Percentiles rank a stretch among this genome's conserved stretches.
Conservation (phyloP, 2,329 filamentous ascomycete species). For the Cercospora zeae-maydis region DNA sequence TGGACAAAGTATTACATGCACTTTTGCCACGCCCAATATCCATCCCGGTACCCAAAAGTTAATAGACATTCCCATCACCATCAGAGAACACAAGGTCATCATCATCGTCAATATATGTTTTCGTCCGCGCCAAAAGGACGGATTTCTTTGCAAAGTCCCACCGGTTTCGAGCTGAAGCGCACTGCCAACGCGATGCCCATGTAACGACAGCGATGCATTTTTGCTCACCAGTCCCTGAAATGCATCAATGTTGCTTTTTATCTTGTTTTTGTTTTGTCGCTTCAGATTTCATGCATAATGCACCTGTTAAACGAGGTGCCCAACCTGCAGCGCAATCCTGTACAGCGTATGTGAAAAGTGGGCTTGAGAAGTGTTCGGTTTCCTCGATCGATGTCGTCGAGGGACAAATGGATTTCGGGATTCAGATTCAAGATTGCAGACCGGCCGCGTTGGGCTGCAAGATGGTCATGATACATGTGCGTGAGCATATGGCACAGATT, state of each 20-base stretch:
- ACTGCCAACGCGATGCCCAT: neutral
- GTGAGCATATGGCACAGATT: no score
- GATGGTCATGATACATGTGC: no score
- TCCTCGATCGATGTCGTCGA: neutral
- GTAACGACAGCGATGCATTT: slow-evolving; percentile 7
- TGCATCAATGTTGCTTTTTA: slow-evolving; percentile 7
- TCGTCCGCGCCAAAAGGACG: neutral
- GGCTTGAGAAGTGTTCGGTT: neutral
- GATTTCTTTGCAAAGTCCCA: neutral
- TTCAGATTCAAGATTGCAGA: neutral
- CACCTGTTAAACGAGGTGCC: neutral
- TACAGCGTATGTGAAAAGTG: neutral
- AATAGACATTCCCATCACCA: neutral
- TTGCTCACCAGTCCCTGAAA: neutral
- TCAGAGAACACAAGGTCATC: neutral
- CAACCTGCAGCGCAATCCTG: neutral
- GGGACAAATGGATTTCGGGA: neutral
- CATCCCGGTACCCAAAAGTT: neutral
- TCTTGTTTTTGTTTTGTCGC: neutral
- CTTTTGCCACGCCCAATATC: neutral
- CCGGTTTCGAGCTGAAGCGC: neutral
- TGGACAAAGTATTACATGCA: slow-evolving; percentile 4
- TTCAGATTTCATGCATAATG: neutral
- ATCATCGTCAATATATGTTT: neutral
- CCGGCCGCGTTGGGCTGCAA: neutral